These are phyloP conservation scores for Gliomastix tumulicola DNA, from an alignment of 2,329 filamentous ascomycete genomes.

Conservation along the genomic window DNA sequence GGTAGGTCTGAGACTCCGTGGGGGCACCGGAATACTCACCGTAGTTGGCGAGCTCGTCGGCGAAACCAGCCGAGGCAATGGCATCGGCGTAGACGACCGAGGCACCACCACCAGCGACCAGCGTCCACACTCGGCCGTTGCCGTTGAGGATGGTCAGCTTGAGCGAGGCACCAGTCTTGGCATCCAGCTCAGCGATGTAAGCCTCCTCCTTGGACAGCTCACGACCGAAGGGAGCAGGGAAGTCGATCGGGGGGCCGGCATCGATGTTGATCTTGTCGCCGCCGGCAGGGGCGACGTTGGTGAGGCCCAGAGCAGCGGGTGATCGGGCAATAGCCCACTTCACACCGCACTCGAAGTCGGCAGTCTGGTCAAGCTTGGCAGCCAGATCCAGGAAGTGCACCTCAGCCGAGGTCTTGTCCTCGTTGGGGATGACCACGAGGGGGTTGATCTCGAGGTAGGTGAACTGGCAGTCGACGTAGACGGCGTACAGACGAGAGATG, in stretches of 20 bases:
- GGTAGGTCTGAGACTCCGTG: slow-evolving; percentile 97
- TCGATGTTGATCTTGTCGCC: slow-evolving; percentile 83
- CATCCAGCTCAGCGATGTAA: slow-evolving; percentile 97
- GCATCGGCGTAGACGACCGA: slow-evolving; percentile 98
- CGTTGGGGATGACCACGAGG: slow-evolving; percentile 94
- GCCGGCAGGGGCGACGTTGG: slow-evolving; percentile 54
- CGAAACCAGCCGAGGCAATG: slow-evolving; percentile 93
- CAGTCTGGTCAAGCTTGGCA: slow-evolving; percentile 97
- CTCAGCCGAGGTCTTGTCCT: slow-evolving; percentile 80
- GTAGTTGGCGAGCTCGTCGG: slow-evolving; percentile 96
- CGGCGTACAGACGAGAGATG: slow-evolving; percentile 95
- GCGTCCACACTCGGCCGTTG: slow-evolving; percentile 90
- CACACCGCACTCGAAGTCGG: slow-evolving; percentile 97
- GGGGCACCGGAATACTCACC: slow-evolving; percentile 99
- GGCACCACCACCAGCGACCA: slow-evolving; percentile 98
- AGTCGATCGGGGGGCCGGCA: slow-evolving; percentile 96
- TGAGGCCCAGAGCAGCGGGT: slow-evolving; percentile 78
- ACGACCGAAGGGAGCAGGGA: slow-evolving; percentile 97
- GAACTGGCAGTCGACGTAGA: slow-evolving; percentile 99
- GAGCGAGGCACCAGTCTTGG: slow-evolving; percentile 97
- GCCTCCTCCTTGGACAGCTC: slow-evolving; percentile 98
- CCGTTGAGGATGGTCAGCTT: slow-evolving; percentile 96
- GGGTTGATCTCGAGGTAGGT: slow-evolving; percentile 99
- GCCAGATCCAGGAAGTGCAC: slow-evolving; percentile 98
- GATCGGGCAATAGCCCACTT: slow-evolving; percentile 98